These are phyloP conservation scores for Sodiomyces alkalinus DNA, from an alignment of 2,329 filamentous ascomycete species.

Conservation along the genomic window DNA sequence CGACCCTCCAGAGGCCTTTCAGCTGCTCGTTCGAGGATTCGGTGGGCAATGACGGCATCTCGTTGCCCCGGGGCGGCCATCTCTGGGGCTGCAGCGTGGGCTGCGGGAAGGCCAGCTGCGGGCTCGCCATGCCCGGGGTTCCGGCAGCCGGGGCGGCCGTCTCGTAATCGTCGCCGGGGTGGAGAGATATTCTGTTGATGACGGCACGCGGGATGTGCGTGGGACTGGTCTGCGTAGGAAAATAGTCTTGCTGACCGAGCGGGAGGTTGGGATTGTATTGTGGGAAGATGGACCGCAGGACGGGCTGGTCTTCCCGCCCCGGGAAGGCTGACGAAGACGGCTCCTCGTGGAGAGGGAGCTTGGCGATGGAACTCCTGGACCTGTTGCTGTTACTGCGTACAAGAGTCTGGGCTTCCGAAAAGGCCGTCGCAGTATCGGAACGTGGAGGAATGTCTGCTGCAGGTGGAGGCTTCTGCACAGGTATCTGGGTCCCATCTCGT, in stretches of 20 bases:
- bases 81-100: slow-evolving; percentile 9
- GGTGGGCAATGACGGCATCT: slow-evolving; percentile 29
- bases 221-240: slow-evolving; percentile 49
- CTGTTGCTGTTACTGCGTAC: slow-evolving; percentile 31
- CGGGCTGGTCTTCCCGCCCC: slow-evolving; percentile 13
- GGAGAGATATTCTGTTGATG: slow-evolving; percentile 52
- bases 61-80: slow-evolving; percentile 14
- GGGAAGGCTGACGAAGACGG: slow-evolving; percentile 14
- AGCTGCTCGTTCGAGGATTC: slow-evolving; percentile 46
- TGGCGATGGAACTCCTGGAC: slow-evolving; percentile 42
- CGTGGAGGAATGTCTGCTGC: slow-evolving; percentile 26
- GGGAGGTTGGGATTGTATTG: slow-evolving; percentile 54
- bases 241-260: slow-evolving; percentile 55
- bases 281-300: slow-evolving; percentile 61
- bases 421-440: slow-evolving; percentile 33
- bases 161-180: slow-evolving; percentile 18
- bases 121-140: slow-evolving; percentile 3
- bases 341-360: slow-evolving; percentile 28
- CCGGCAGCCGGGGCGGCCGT: slow-evolving; percentile 6
- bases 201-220: slow-evolving; percentile 46
- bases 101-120: slow-evolving; percentile 4
- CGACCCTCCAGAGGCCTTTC: slow-evolving; percentile 50
- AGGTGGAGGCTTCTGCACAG: slow-evolving; percentile 24
- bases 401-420: slow-evolving; percentile 34
- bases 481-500: slow-evolving; percentile 1